These are phyloP conservation scores for Collybiopsis luxurians DNA, from an alignment of 768 basidiomycete species.

Conservation along the genomic window DNA sequence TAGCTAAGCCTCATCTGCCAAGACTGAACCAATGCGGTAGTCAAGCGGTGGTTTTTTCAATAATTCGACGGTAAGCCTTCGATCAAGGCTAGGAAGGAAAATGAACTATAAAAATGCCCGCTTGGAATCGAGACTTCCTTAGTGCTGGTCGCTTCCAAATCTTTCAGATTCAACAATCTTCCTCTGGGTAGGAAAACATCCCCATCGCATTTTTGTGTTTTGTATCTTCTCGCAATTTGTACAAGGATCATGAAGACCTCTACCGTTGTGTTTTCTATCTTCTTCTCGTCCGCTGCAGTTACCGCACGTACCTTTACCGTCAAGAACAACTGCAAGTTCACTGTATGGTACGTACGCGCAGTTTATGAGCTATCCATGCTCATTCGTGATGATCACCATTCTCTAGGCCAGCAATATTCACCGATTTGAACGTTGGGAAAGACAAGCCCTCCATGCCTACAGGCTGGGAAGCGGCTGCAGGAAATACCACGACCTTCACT, in stretches of 20 bases:
- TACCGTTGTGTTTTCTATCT: neutral
- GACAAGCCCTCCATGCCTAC: constrained; percentile 26
- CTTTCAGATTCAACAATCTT: neutral
- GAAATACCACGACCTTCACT: constrained; percentile 27
- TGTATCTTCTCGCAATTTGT: neutral
- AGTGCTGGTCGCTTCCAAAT: constrained; percentile 1
- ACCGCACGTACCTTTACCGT: constrained; percentile 9
- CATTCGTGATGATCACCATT: too few relatives aligned
- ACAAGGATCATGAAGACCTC: neutral
- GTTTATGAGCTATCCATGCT: neutral
- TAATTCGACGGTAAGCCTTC: too few relatives aligned
- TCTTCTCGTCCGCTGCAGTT: neutral
- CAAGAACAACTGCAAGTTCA: constrained; percentile 36
- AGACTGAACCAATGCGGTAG: too few relatives aligned
- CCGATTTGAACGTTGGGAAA: constrained; percentile 38
- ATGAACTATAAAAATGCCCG: neutral
- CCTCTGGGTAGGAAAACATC: neutral
- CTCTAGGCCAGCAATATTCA: constrained; percentile 50
- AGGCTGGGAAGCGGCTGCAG: constrained; percentile 30
- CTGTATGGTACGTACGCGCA: constrained; percentile 38
- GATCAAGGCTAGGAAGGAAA: too few relatives aligned
- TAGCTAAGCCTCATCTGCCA: too few relatives aligned
- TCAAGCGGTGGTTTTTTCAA: too few relatives aligned
- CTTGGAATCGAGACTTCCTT: neutral
- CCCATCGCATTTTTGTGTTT: neutral